Percentiles rank a stretch among this genome's conserved stretches.
Evolutionary conservation across 2,329 filamentous ascomycete species (phyloP).

Genomic region (Chaetomiaceae sp.): DNA sequence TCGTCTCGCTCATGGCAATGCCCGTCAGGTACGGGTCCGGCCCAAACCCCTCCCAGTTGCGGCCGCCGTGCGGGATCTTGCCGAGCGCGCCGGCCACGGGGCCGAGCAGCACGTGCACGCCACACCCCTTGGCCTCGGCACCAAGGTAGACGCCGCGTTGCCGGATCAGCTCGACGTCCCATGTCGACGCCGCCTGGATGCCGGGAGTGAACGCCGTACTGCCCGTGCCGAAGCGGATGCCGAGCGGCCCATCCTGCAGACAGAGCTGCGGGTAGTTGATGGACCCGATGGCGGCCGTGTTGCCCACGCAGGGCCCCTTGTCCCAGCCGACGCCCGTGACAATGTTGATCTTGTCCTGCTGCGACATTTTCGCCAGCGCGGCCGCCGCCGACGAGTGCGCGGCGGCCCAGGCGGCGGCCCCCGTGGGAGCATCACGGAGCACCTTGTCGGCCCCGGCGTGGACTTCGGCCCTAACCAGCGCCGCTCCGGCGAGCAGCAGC

Average conservation of each 20-base stretch:
- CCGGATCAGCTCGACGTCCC: slow-evolving; percentile 71
- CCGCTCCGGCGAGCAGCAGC: slow-evolving; percentile 20
- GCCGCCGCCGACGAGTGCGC: slow-evolving; percentile 66
- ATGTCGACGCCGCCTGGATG: slow-evolving; percentile 73
- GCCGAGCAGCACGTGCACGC: slow-evolving; percentile 69
- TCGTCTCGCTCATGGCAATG: slow-evolving; percentile 57
- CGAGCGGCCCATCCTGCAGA: slow-evolving; percentile 75
- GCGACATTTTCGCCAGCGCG: slow-evolving; percentile 63
- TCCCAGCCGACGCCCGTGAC: slow-evolving; percentile 74
- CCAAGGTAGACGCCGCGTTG: slow-evolving; percentile 65
- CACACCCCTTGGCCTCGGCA: slow-evolving; percentile 63
- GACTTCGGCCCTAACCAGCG: slow-evolving; percentile 17
- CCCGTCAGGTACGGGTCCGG: slow-evolving; percentile 71
- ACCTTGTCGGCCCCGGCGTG: slow-evolving; percentile 4
- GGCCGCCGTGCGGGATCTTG: slow-evolving; percentile 65
- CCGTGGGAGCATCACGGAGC: slow-evolving; percentile 14
- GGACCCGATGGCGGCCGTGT: slow-evolving; percentile 51
- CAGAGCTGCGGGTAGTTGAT: slow-evolving; percentile 68
- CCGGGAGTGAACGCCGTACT: slow-evolving; percentile 76
- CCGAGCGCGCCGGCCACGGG: slow-evolving; percentile 73
- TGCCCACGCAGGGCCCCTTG: slow-evolving; percentile 64
- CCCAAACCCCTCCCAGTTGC: slow-evolving; percentile 82
- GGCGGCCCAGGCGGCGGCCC: slow-evolving; percentile 51
- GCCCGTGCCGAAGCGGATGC: slow-evolving; percentile 65
- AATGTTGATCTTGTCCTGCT: slow-evolving; percentile 73